Evolutionary conservation across 1,284 basidiomycete genomes (phyloP).

Genomic region (Sanghuangporus weigelae): DNA sequence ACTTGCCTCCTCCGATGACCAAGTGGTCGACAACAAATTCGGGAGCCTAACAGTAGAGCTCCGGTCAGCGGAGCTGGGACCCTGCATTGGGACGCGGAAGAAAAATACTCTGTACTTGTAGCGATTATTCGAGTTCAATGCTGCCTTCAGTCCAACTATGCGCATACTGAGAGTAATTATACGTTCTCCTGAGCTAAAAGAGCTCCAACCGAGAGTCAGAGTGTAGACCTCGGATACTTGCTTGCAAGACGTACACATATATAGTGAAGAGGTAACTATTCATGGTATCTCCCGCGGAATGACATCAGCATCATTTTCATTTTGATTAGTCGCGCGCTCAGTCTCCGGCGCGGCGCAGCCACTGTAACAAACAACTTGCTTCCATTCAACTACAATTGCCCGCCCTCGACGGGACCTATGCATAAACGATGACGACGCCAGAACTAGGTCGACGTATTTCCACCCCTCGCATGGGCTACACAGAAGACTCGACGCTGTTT

Average conservation of each 20-base stretch:
- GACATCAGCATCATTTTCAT: background rate
- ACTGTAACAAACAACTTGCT: background rate
- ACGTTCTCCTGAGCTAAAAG: background rate
- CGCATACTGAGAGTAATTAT: constrained; percentile 14
- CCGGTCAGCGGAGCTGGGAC: background rate
- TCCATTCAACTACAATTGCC: background rate
- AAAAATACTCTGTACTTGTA: constrained; percentile 56
- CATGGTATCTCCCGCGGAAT: background rate
- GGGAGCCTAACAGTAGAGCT: constrained; percentile 46
- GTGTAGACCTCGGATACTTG: background rate
- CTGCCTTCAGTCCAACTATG: constrained; percentile 49
- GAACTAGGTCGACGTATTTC: constrained; percentile 1
- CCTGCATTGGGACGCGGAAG: background rate
- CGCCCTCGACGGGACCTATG: background rate
- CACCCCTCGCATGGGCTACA: background rate
- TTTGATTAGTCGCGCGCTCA: background rate
- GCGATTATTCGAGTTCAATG: constrained; percentile 55
- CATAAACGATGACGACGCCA: constrained; percentile 9
- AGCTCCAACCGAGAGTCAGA: background rate
- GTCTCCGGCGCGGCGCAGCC: background rate
- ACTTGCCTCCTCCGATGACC: constrained; percentile 83
- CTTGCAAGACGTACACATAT: background rate
- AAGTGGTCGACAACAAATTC: constrained; percentile 82
- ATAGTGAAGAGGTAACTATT: background rate
- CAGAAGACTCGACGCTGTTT: background rate